These are phyloP conservation scores for Dipodascus albidus DNA, from an alignment of 805 yeast species.

Conservation along the genomic window DNA sequence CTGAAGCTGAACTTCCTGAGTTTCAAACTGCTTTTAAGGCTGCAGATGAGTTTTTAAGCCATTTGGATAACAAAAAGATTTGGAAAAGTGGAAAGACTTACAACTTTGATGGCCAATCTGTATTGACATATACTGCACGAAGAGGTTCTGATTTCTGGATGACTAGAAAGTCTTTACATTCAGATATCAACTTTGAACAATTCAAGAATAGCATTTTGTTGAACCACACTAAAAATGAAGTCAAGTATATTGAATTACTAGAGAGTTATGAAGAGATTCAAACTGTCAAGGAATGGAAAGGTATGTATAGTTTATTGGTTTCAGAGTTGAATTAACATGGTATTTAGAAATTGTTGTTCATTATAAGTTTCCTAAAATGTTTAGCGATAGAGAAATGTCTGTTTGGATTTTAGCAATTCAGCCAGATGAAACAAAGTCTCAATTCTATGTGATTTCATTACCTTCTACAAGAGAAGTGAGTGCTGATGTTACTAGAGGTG, in stretches of 20 bases:
- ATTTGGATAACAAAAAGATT: not conserved
- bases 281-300: conserved; percentile 10
- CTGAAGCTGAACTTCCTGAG: not conserved
- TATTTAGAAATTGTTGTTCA: conserved; percentile 14
- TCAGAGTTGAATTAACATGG: conserved; percentile 3
- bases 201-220: conserved; percentile 21
- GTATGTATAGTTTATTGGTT: conserved; percentile 4
- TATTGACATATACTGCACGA: conserved; percentile 16
- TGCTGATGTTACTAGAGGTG: conserved; percentile 17
- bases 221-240: conserved; percentile 29
- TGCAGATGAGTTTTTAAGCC: not conserved
- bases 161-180: conserved; percentile 26
- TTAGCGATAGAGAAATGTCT: conserved; percentile 26
- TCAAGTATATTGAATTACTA: conserved; percentile 26
- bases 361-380: conserved; percentile 26
- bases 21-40: not conserved
- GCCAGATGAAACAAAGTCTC: conserved; percentile 19
- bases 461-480: conserved; percentile 22
- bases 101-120: conserved; percentile 8
- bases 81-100: conserved; percentile 18
- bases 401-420: conserved; percentile 24
- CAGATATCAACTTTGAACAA: conserved; percentile 20
- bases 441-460: conserved; percentile 26
- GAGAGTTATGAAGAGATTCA: conserved; percentile 18
- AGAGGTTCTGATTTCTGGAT: conserved; percentile 26